Evolutionary conservation across 768 basidiomycete genomes (phyloP), one percentile per base, ranked within the genome.

Genomic region (Tephrocybe rancida): DNA sequence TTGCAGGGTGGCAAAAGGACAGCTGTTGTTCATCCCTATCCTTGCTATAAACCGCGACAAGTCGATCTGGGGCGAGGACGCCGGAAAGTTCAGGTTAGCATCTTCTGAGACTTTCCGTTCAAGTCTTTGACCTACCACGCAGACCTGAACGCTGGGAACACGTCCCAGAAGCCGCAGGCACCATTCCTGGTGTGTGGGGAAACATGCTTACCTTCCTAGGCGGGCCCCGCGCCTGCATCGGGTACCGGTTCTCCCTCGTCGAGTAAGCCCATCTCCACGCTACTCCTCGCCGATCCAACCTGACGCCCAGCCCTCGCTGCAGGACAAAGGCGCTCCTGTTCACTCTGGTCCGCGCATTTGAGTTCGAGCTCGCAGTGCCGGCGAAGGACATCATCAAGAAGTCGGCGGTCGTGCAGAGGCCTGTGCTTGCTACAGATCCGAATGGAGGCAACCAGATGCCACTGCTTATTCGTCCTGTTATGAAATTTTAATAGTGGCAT

Each of bases 221-320:
- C 25, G 88, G 88, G 6, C 82, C 84, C 8, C 76, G 78, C n/a
- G 77, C 84, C 0, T 90, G 87, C 55, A 87, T 88, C 30, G 86
- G 86, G 0, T 87, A 81, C 62, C 78, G 82, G 3, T 88, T 88
- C 62, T 73, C 87, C 11, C 65, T 88, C 19, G 67, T 77, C 29
- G 81, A 81, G 81, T 81, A 41, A 54, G 79, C 2, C 49, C 72
- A 48, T 19, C 21, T 22, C n/a, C 3, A 30, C 10, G 19, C 18
- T 25, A 29, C 16, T 30, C 25, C 13, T 18, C 18, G 3, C n/a
- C 22, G 10, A 22, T 13, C 6, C 3, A 29, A 22, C 6, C 35
- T 44, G 34, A 43, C n/a, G 21, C 81, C 78, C 35, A 7, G n/a
- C 69, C 13, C 19, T 32, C 7, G 9, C 19, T 9, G 24, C 11